Evolutionary conservation across 2,329 filamentous ascomycete species (phyloP).

Genomic region (Colletotrichum costaricense): DNA sequence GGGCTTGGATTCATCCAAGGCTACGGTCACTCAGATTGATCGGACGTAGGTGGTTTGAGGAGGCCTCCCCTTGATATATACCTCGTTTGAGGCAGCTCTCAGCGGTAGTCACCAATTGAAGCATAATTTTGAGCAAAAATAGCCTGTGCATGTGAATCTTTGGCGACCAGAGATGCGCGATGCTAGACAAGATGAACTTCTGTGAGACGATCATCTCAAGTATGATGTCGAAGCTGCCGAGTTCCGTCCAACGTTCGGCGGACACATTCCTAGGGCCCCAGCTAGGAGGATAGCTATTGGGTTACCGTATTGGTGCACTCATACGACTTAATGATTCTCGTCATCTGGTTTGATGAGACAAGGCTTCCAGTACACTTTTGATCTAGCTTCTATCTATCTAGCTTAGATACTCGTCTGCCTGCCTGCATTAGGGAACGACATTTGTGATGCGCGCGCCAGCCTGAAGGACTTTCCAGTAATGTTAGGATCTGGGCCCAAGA

Average conservation of each 20-base stretch:
- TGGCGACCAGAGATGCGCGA: neutral
- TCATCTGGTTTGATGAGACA: neutral
- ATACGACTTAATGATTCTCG: neutral
- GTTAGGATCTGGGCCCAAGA: constrained; percentile 47
- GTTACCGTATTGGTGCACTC: too few relatives aligned
- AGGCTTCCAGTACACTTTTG: neutral
- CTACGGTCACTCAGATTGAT: neutral
- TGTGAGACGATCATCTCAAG: neutral
- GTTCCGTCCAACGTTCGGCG: too few relatives aligned
- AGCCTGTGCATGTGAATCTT: neutral
- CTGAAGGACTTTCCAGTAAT: constrained; percentile 28
- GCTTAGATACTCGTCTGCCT: constrained; percentile 15
- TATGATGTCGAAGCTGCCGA: too few relatives aligned
- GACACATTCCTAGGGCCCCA: too few relatives aligned
- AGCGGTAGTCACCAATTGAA: neutral
- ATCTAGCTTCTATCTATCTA: neutral
- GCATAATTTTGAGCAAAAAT: neutral
- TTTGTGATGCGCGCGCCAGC: constrained; percentile 13
- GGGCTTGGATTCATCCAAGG: neutral
- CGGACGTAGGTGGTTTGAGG: neutral
- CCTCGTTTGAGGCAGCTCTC: neutral
- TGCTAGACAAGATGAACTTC: neutral
- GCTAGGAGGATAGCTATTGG: too few relatives aligned
- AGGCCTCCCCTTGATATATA: neutral
- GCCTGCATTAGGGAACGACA: constrained; percentile 29